Conservation (phyloP, 768 basidiomycete genomes). For the Xerocomus potaroensis region DNA sequence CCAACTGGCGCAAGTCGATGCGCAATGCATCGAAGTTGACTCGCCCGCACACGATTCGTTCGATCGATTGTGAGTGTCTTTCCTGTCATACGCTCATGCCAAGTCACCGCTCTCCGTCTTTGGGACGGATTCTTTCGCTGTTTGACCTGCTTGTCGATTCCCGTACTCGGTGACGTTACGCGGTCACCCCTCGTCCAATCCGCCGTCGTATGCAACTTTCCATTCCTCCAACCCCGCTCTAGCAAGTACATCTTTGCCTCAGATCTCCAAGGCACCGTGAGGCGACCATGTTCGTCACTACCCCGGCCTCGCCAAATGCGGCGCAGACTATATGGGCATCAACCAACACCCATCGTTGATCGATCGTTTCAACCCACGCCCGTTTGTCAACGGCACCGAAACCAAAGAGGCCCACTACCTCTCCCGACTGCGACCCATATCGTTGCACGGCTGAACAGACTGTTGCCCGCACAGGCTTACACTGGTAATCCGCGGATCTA, state of each 20-base stretch:
- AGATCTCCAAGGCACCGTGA: slow-evolving; percentile 30
- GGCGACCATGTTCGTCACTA: slow-evolving; percentile 62
- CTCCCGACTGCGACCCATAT: slow-evolving; percentile 40
- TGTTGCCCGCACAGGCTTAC: too few species aligned
- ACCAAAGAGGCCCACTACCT: slow-evolving; percentile 12
- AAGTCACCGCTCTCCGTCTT: slow-evolving; percentile 30
- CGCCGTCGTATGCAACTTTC: slow-evolving; percentile 48
- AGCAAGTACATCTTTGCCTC: slow-evolving; percentile 14
- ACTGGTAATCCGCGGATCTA: too few species aligned
- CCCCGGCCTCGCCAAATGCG: slow-evolving; percentile 43
- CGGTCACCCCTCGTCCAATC: slow-evolving; percentile 52
- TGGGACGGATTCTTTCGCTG: slow-evolving; percentile 40
- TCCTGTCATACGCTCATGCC: neutral
- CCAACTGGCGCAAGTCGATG: slow-evolving; percentile 33
- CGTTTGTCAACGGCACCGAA: slow-evolving; percentile 1
- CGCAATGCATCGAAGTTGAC: slow-evolving; percentile 44
- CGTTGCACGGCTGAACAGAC: slow-evolving; percentile 35
- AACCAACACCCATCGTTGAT: slow-evolving; percentile 39
- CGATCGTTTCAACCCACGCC: slow-evolving; percentile 38
- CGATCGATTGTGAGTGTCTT: slow-evolving; percentile 41
- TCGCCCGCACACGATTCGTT: slow-evolving; percentile 40
- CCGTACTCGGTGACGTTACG: slow-evolving; percentile 44
- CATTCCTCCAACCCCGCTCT: slow-evolving; percentile 35
- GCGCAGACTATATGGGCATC: slow-evolving; percentile 45
- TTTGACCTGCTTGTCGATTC: slow-evolving; percentile 42